Evolutionary conservation across 2,329 filamentous ascomycete species (phyloP).

Genomic region (Escovopsis sp.): DNA sequence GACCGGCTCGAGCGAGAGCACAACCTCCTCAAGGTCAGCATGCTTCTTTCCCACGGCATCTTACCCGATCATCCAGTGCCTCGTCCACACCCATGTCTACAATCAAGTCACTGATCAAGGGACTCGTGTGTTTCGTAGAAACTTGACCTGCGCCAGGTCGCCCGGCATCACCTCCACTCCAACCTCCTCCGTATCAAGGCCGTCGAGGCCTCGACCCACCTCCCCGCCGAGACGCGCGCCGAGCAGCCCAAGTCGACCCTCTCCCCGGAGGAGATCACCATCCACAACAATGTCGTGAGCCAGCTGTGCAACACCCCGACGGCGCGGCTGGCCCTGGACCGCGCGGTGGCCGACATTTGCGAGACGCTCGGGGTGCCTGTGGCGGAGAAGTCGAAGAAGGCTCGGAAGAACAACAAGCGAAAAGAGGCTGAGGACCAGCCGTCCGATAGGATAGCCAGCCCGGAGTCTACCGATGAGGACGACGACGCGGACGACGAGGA

Average conservation of each 20-base stretch:
- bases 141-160: constrained; percentile 41
- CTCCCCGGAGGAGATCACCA: constrained; percentile 33
- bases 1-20: constrained; percentile 47
- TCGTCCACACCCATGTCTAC: too few species aligned
- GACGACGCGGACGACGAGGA: neutral
- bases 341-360: constrained; percentile 34
- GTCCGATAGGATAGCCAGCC: constrained; percentile 9
- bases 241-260: constrained; percentile 34
- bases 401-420: constrained; percentile 15
- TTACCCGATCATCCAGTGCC: too few species aligned
- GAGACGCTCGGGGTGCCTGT: constrained; percentile 30
- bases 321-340: constrained; percentile 33
- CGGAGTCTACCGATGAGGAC: neutral
- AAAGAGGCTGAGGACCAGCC: constrained; percentile 17
- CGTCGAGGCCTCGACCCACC: constrained; percentile 32
- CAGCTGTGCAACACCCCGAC: constrained; percentile 36
- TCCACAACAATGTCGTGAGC: constrained; percentile 45
- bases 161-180: constrained; percentile 39
- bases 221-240: constrained; percentile 32
- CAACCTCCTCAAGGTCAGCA: constrained; percentile 35
- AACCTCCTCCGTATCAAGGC: constrained; percentile 38
- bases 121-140: constrained; percentile 15
- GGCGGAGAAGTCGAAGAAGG: constrained; percentile 24
- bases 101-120: too few species aligned
- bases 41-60: too few species aligned